Conservation (phyloP, 2,329 filamentous ascomycete genomes). For the Septoria linicola region DNA sequence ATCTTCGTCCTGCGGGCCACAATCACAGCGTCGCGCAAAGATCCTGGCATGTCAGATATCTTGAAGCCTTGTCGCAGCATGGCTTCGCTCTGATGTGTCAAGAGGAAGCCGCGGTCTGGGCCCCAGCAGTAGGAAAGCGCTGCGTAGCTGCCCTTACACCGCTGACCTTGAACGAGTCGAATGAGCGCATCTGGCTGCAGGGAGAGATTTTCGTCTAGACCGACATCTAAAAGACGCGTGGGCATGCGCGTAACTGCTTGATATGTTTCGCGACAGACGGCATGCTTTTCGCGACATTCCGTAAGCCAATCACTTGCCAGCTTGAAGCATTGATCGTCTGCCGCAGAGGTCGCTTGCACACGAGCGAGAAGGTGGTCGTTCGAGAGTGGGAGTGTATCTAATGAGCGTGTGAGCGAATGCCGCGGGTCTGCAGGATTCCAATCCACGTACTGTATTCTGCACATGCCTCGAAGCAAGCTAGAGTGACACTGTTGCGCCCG, state of each 20-base stretch:
- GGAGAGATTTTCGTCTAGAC: neutral
- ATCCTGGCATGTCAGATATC: neutral
- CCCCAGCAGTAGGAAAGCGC: conserved; percentile 23
- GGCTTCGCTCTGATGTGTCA: neutral
- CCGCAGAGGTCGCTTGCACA: neutral
- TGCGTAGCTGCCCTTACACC: conserved; percentile 5
- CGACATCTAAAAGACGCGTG: neutral
- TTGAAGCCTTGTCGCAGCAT: neutral
- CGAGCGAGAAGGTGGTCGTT: neutral
- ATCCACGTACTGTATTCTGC: conserved; percentile 10
- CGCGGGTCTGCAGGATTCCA: too few species aligned
- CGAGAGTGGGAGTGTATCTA: neutral
- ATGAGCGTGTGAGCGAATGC: too few species aligned
- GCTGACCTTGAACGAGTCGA: neutral
- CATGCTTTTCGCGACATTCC: neutral
- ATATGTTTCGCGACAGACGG: neutral
- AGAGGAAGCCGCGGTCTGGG: neutral
- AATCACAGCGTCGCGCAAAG: conserved; percentile 7
- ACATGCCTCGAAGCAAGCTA: conserved; percentile 18
- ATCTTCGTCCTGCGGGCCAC: conserved; percentile 4
- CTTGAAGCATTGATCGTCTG: neutral
- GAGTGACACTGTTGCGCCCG: neutral
- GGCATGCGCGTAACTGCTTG: too few species aligned
- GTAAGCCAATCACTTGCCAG: neutral
- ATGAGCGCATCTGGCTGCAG: neutral